Evolutionary conservation across 768 basidiomycete species (phyloP).

Genomic region (Lyophyllum atratum): DNA sequence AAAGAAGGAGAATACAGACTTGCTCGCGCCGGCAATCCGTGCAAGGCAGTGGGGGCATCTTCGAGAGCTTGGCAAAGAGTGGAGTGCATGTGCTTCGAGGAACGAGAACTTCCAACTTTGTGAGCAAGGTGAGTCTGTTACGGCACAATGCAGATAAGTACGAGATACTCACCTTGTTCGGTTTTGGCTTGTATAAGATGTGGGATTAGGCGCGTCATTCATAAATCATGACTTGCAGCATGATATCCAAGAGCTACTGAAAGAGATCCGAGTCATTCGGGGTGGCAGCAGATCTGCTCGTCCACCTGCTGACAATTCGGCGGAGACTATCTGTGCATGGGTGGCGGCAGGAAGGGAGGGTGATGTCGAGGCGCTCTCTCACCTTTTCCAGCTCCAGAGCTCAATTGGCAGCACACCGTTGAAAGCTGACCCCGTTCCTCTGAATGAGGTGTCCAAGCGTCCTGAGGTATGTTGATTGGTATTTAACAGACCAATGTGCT

Average conservation of each 20-base stretch:
- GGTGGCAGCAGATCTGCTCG: background rate
- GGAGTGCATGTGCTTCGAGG: background rate
- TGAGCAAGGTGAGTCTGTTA: background rate
- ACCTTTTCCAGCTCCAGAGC: background rate
- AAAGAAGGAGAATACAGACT: background rate
- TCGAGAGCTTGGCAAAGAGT: background rate
- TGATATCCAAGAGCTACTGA: background rate
- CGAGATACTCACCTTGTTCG: background rate
- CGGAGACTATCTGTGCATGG: background rate
- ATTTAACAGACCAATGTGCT: background rate
- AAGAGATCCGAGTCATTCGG: background rate
- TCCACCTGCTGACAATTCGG: background rate
- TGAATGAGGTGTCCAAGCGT: background rate
- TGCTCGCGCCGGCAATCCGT: background rate
- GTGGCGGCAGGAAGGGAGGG: background rate
- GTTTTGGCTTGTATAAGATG: background rate
- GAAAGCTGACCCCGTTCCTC: background rate
- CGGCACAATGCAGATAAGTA: background rate
- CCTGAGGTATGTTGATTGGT: background rate
- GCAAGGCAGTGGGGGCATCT: background rate
- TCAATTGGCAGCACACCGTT: background rate
- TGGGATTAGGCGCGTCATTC: background rate
- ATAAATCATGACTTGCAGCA: background rate
- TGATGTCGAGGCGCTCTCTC: background rate
- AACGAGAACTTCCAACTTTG: background rate